phyloP scores from a whole-genome alignment of 352 stramenopile genomes.

The Blastocystis sp. region DNA sequence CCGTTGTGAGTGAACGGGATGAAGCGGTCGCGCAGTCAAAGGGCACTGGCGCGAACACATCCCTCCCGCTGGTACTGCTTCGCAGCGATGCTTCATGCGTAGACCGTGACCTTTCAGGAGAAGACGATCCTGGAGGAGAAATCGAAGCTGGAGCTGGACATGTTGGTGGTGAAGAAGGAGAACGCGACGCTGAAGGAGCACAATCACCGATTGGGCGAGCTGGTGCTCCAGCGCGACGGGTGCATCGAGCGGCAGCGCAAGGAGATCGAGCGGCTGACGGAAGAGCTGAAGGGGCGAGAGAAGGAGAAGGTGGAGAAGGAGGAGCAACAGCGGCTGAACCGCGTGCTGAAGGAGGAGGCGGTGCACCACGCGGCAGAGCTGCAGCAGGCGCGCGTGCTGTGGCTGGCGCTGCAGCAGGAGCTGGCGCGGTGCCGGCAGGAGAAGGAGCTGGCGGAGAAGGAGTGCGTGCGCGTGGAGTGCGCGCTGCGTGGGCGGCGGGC shows the following conservation, averaged over 20 bases:
- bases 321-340: conserved; percentile 5
- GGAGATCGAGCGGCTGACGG: background rate
- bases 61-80: background rate
- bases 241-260: conserved; percentile 22
- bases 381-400: background rate
- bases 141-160: conserved; percentile 38
- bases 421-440: conserved; percentile 25
- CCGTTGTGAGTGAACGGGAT: conserved; percentile 1
- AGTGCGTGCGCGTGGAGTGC: conserved; percentile 41
- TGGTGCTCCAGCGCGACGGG: conserved; percentile 22
- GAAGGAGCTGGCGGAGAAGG: conserved; percentile 20
- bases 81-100: background rate
- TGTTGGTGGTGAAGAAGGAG: conserved; percentile 13
- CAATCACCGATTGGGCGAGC: conserved; percentile 43
- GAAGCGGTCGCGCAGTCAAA: background rate
- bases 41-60: background rate
- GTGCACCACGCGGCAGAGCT: conserved; percentile 28
- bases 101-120: conserved; percentile 17
- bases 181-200: conserved; percentile 23
- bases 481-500: background rate
- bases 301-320: conserved; percentile 19
- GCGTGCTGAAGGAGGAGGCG: conserved; percentile 4
- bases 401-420: conserved; percentile 26
- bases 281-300: background rate
- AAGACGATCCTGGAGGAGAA: conserved; percentile 45